Evolutionary conservation across 2,329 filamentous ascomycete genomes (phyloP).

Genomic region (Parasarocladium wereldwijsianum): DNA sequence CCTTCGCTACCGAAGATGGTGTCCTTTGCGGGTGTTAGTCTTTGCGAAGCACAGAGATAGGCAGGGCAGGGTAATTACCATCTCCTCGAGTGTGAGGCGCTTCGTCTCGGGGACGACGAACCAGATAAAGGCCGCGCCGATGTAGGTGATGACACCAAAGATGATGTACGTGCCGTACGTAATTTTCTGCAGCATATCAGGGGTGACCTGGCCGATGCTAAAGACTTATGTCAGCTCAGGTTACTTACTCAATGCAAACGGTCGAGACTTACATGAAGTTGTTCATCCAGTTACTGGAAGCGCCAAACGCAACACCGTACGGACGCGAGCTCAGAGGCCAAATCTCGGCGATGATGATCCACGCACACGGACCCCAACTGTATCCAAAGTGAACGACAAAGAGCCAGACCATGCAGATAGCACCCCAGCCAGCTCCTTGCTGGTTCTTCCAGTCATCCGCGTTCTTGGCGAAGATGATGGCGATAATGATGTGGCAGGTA

Average conservation of each 20-base stretch:
- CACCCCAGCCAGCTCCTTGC: conserved; percentile 54
- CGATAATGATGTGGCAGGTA: conserved; percentile 55
- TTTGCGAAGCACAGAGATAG: fast-evolving
- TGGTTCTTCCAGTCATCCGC: conserved; percentile 42
- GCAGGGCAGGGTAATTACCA: conserved; percentile 23
- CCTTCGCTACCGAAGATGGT: conserved; percentile 53
- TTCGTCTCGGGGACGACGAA: conserved; percentile 53
- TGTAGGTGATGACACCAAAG: conserved; percentile 49
- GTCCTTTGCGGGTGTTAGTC: conserved; percentile 26
- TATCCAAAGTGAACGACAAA: conserved; percentile 65
- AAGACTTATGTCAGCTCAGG: too few species aligned
- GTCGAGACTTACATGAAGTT: conserved; percentile 31
- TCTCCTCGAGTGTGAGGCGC: conserved; percentile 47
- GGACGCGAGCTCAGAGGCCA: conserved; percentile 57
- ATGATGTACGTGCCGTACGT: conserved; percentile 59
- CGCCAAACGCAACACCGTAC: conserved; percentile 56
- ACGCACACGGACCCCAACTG: conserved; percentile 59
- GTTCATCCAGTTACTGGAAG: conserved; percentile 51
- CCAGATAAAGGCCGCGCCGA: conserved; percentile 47
- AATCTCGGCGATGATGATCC: conserved; percentile 63
- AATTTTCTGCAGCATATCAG: conserved; percentile 49
- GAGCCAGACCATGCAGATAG: conserved; percentile 53
- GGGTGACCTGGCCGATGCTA: conserved; percentile 51
- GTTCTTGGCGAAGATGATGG: conserved; percentile 51
- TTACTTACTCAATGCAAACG: too few species aligned